These are phyloP conservation scores for Ascosphaera aggregata DNA, from an alignment of 2,329 filamentous ascomycete species.

Conservation along the genomic window DNA sequence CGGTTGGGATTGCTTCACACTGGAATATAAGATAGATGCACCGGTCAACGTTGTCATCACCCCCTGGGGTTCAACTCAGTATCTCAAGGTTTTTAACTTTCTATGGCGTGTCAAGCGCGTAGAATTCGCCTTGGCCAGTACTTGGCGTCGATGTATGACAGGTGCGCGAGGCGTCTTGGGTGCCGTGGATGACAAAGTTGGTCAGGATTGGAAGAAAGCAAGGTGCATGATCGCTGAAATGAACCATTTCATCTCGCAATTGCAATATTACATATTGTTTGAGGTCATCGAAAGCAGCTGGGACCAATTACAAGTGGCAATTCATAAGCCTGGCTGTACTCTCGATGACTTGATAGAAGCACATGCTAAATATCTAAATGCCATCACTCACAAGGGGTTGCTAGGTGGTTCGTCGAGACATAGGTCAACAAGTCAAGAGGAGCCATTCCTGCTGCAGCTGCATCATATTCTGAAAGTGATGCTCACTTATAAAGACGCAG, in stretches of 20 bases:
- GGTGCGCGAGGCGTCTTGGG: slow-evolving; percentile 78
- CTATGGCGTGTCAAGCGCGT: slow-evolving; percentile 96
- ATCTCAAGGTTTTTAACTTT: slow-evolving; percentile 98
- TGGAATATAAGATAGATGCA: slow-evolving; percentile 95
- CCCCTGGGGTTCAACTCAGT: slow-evolving; percentile 84
- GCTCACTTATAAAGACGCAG: slow-evolving; percentile 78
- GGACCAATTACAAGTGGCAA: slow-evolving; percentile 65
- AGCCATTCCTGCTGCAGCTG: slow-evolving; percentile 71
- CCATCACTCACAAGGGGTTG: slow-evolving; percentile 89
- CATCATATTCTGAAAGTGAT: slow-evolving; percentile 84
- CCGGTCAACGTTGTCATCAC: slow-evolving; percentile 95
- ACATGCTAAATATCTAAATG: slow-evolving; percentile 72
- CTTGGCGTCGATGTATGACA: slow-evolving; percentile 91
- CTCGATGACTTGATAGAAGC: slow-evolving; percentile 87
- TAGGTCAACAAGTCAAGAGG: slow-evolving; percentile 30
- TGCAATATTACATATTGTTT: slow-evolving; percentile 97
- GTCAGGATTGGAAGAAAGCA: slow-evolving; percentile 70
- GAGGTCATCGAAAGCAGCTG: slow-evolving; percentile 95
- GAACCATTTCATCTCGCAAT: slow-evolving; percentile 92
- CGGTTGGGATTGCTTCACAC: slow-evolving; percentile 96
- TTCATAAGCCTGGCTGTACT: slow-evolving; percentile 67
- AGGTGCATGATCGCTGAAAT: slow-evolving; percentile 83
- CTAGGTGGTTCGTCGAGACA: slow-evolving; percentile 39
- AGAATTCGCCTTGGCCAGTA: slow-evolving; percentile 74
- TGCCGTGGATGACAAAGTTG: slow-evolving; percentile 47